Conservation (phyloP, 805 yeast species). For the Kluyveromyces dobzhanskii region DNA sequence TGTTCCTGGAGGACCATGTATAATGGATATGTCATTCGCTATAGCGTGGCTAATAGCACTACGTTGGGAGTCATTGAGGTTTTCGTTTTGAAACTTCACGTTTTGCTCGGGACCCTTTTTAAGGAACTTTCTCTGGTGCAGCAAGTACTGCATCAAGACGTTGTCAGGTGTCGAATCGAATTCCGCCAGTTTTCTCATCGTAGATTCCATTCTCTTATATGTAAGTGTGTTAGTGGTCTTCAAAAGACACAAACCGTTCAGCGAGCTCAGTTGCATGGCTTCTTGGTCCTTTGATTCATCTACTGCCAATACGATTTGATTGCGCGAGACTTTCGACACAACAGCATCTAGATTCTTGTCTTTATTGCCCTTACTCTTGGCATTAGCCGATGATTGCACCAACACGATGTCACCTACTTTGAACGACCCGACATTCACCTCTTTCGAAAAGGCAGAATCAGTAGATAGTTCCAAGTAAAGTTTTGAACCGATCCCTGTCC, state of each 20-base stretch:
- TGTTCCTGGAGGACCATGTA: slow-evolving; percentile 77
- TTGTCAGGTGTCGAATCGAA: slow-evolving; percentile 31
- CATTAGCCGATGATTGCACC: slow-evolving; percentile 31
- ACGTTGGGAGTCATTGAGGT: slow-evolving; percentile 57
- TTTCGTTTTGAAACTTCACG: slow-evolving; percentile 13
- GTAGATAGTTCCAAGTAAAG: slow-evolving; percentile 55
- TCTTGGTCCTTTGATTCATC: slow-evolving; percentile 50
- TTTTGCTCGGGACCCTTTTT: slow-evolving; percentile 6
- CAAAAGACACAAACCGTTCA: slow-evolving; percentile 28
- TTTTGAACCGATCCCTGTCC: slow-evolving; percentile 73
- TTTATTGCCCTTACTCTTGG: slow-evolving; percentile 20
- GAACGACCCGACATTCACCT: slow-evolving; percentile 41
- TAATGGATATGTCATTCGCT: slow-evolving; percentile 47
- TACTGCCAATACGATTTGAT: slow-evolving; percentile 47
- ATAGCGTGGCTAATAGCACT: slow-evolving; percentile 64
- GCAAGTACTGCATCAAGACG: slow-evolving; percentile 36
- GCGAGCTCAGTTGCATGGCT: slow-evolving; percentile 34
- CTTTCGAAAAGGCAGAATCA: slow-evolving; percentile 30
- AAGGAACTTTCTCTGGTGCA: slow-evolving; percentile 30
- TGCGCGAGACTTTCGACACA: slow-evolving; percentile 44
- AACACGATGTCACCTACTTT: slow-evolving; percentile 74
- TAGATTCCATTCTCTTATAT: slow-evolving; percentile 69
- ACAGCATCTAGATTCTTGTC: slow-evolving; percentile 49
- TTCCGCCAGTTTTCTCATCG: slow-evolving; percentile 58
- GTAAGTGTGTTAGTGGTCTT: slow-evolving; percentile 56